Evolutionary conservation across 2,329 filamentous ascomycete genomes (phyloP), one percentile per base, ranked within the genome.

Genomic region (Thelonectria olida): DNA sequence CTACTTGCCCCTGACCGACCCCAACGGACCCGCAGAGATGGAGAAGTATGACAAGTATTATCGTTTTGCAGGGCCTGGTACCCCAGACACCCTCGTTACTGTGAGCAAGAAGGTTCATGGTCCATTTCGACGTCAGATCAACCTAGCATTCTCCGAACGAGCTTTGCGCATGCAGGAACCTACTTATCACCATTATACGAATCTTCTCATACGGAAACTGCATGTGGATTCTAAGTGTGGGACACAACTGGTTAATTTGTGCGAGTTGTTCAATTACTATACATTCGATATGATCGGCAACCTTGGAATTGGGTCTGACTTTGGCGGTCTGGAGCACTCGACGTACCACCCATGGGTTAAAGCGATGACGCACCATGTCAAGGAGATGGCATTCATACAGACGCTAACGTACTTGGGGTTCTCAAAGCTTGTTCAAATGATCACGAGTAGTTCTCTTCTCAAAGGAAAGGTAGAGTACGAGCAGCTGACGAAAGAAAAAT

Each of bases 221-320:
- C 28, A 38, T 10, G 48, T 57, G 25, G 13, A 39, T 10, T 48
- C 53, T 8, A 38, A 50, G 17, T 19, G 19, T 12, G 52, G 58
- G 7, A 5, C 19, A 25, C 12, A 12, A 8, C 8, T 13, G 7
- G 50, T 72, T 31, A 62, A 74, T 31, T 31, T 76, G 17, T 57
- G 64, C 0, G 61, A 63, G 7, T 75, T 67, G 73, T 72, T 68
- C 61, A 70, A 69, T 31, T 72, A 64, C 19, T 58, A 69, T 0
- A 75, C 74, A 0, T 76, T 76, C 8, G 74, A 76, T 17, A 51
- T 68, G 0, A 63, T 75, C 23, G 57, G 62, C 0, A 70, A 74
- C 36, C 58, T 75, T 0, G 67, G 62, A 19, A 73, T 75, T 9
- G 73, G 73, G 0, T 68, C 68, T 2, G 57, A 65, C 1, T 74